Base-by-base conservation (phyloP, 2,329 filamentous ascomycete species). In the Bertia moriformis region DNA sequence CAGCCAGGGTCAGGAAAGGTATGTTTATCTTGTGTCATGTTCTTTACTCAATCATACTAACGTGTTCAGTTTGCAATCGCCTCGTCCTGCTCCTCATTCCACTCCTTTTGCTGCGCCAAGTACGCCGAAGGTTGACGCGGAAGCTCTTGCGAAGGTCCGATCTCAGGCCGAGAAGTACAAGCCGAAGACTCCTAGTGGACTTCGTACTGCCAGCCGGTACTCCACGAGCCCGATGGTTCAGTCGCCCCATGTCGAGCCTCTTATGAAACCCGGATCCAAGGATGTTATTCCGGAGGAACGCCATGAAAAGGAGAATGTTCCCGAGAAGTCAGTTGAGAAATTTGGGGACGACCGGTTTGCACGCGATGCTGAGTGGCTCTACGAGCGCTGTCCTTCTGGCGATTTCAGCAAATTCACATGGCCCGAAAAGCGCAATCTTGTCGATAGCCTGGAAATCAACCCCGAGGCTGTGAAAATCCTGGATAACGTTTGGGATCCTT, bases 151-250 rank as follows among this genome's bases (percentile, higher is more conserved):
- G n/a, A 54, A 51, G 39, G 55, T 49, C 36, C 54, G 57, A 30
- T 51, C 51, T 32, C 52, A 53, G 35, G 57, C 57, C 2, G 53
- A 62, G 43, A 58, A 57, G 33, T 61, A 62, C 48, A 60, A 59
- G 36, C 61, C 62, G 1, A 60, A 59, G 42, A 57, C 52, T 4
- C 59, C 60, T 3, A 63, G 60, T 43, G 52, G 58, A 4, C 54
- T 64, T 29, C 57, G 60, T 33, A 53, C 56, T 33, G 45, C 55
- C n/a, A 46, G 49, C 32, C 45, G 46, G 4, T 39, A 47, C 4
- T 48, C 45, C 1, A 42, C 42, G n/a, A 29, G 24, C n/a, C 24
- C 24, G 10, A 10, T 29, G 24, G n/a, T n/a, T n/a, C 10, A 10
- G 10, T 29, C 24, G 24, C 24, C 24, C n/a, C 10, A 10, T 29